A percentile compares a stretch with the other conserved stretches of the same genome.
These are phyloP conservation scores for Wickerhamomyces sp. DNA, from an alignment of 1,139 yeast species.

Conservation along the genomic window DNA sequence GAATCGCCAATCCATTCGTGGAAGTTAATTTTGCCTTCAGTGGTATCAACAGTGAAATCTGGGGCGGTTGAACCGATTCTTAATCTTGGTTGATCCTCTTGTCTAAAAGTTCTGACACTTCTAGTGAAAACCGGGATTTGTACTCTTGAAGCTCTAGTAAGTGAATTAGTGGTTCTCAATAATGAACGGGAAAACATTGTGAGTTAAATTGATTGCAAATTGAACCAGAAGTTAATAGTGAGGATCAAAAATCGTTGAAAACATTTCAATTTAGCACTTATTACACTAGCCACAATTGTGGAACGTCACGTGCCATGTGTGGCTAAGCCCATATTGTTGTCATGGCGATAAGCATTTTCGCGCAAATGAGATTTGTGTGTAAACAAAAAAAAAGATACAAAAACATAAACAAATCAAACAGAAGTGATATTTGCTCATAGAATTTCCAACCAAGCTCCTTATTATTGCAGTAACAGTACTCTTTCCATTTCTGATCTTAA, in stretches of 20 bases:
- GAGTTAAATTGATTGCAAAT: no score
- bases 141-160: slow-evolving; percentile 14
- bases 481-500: no score
- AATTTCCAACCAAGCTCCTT: no score
- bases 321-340: neutral
- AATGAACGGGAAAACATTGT: slow-evolving; percentile 27
- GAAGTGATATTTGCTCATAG: no score
- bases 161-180: slow-evolving; percentile 22
- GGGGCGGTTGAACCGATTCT: slow-evolving; percentile 70
- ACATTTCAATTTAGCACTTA: neutral
- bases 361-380: neutral
- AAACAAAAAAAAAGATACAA: slow-evolving; percentile 3
- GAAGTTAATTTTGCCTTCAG: slow-evolving; percentile 73
- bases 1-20: slow-evolving; percentile 76
- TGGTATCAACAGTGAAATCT: slow-evolving; percentile 73
- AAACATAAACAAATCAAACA: no score
- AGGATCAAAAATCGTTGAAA: no score
- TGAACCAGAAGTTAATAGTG: no score
- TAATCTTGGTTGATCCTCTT: slow-evolving; percentile 64
- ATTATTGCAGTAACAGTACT: no score
- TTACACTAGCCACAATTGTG: slow-evolving; percentile 4
- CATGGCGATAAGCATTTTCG: neutral
- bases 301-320: slow-evolving; percentile 8
- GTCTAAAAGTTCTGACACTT: slow-evolving; percentile 41
- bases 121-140: slow-evolving; percentile 21